Percentiles rank a stretch among this genome's conserved stretches.
Conservation (phyloP, 2,329 filamentous ascomycete genomes). For the Diaporthe helianthi region DNA sequence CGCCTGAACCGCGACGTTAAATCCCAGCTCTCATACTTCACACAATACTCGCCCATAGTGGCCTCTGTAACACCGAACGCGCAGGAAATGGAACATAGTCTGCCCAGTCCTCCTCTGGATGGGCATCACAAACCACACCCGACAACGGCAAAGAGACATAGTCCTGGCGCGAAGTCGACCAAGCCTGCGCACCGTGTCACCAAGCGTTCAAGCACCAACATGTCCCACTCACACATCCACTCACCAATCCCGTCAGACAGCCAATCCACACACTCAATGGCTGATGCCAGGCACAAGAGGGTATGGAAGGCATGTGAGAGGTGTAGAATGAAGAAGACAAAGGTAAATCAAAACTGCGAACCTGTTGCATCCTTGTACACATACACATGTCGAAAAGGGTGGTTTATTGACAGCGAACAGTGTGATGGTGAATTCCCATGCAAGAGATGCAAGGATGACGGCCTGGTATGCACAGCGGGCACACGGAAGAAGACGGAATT, state of each 20-base stretch:
- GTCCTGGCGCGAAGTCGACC: conserved; percentile 53
- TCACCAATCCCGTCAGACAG: conserved; percentile 48
- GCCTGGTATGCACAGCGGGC: conserved; percentile 68
- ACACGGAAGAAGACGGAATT: conserved; percentile 73
- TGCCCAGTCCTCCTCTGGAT: conserved; percentile 62
- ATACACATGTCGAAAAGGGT: neutral
- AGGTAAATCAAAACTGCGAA: conserved; percentile 51
- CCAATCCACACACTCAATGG: conserved; percentile 49
- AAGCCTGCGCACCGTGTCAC: conserved; percentile 59
- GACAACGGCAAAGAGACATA: conserved; percentile 47
- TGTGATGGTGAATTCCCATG: conserved; percentile 72
- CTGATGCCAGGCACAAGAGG: conserved; percentile 66
- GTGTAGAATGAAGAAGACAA: conserved; percentile 74
- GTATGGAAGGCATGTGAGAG: conserved; percentile 73
- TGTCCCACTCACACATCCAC: conserved; percentile 45
- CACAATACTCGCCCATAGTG: neutral
- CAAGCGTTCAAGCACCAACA: conserved; percentile 56
- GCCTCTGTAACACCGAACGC: conserved; percentile 5
- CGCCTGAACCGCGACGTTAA: neutral
- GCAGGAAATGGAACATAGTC: conserved; percentile 56
- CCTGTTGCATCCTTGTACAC: neutral
- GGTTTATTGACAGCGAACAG: conserved; percentile 45
- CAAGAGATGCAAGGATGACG: conserved; percentile 71
- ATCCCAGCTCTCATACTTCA: neutral
- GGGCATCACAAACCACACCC: conserved; percentile 47